Evolutionary conservation across 2,329 filamentous ascomycete species (phyloP).

Genomic region (Blastomyces gilchristii): DNA sequence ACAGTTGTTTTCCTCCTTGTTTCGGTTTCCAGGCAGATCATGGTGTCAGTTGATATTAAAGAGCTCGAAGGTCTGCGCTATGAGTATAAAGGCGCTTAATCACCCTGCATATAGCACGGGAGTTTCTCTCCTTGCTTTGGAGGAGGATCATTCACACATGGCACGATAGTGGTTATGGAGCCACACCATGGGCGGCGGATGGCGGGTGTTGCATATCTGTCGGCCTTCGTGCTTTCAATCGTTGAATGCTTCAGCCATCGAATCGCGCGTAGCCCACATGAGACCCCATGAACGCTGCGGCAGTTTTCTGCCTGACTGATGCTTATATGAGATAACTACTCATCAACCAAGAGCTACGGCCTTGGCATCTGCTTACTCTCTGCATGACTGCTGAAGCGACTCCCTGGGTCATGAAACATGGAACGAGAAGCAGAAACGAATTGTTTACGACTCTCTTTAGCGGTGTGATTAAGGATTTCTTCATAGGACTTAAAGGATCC

Average conservation of each 20-base stretch:
- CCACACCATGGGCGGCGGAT: neutral
- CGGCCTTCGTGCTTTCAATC: neutral
- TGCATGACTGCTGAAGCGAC: neutral
- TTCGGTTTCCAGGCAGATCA: slow-evolving; percentile 25
- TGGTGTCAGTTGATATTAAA: slow-evolving; percentile 31
- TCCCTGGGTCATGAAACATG: neutral
- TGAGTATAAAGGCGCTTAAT: slow-evolving; percentile 32
- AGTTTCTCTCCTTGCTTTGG: neutral
- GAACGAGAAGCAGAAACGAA: neutral
- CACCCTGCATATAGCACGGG: no score
- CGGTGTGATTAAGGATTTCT: neutral
- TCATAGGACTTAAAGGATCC: neutral
- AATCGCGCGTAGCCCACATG: neutral
- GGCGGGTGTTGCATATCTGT: neutral
- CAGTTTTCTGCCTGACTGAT: neutral
- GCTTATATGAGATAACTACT: neutral
- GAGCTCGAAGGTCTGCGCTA: slow-evolving; percentile 32
- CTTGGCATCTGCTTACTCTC: neutral
- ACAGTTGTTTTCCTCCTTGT: slow-evolving; percentile 27
- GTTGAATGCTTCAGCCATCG: neutral
- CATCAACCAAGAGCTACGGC: neutral
- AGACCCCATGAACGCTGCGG: neutral
- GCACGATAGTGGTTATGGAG: neutral
- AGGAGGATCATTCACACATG: neutral
- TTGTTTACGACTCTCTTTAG: neutral